Evolutionary conservation across 169 alveolate genomes (phyloP).

Genomic region (Cryptosporidium bovis): DNA sequence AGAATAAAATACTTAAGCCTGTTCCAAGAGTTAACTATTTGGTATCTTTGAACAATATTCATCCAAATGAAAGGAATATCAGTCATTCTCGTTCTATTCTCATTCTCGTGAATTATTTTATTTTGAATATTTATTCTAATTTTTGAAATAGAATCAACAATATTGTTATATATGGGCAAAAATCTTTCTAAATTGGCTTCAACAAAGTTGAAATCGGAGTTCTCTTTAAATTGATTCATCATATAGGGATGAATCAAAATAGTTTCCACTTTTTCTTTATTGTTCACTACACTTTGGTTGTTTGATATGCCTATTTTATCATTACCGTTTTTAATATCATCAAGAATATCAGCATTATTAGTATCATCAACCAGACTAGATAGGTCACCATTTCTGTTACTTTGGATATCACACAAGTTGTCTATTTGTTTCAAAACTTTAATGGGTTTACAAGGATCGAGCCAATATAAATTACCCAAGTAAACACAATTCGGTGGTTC

Average conservation of each 20-base stretch:
- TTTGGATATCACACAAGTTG: no score
- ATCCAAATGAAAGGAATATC: conserved; percentile 60
- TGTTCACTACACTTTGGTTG: neutral
- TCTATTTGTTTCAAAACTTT: neutral
- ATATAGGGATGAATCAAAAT: conserved; percentile 54
- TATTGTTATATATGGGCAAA: conserved; percentile 54
- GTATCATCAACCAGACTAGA: neutral
- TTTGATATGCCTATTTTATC: neutral
- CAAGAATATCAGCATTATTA: neutral
- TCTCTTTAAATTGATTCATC: conserved; percentile 37
- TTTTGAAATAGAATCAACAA: conserved; percentile 40
- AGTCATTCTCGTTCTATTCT: conserved; percentile 33
- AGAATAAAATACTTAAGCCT: conserved; percentile 9
- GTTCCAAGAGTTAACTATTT: conserved; percentile 60
- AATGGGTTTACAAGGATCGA: conserved; percentile 49
- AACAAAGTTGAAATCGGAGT: conserved; percentile 49
- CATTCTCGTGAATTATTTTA: conserved; percentile 39
- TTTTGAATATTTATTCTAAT: conserved; percentile 25
- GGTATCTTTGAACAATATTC: conserved; percentile 57
- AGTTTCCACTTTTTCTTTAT: conserved; percentile 6
- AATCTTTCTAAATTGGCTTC: conserved; percentile 65
- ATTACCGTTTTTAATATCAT: neutral
- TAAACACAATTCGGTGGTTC: conserved; percentile 37
- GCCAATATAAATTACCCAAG: conserved; percentile 37
- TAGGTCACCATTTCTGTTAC: neutral